Evolutionary conservation across 116 monocot species (phyloP), one percentile per base, ranked within the genome.

Genomic region (Iris pallida): DNA sequence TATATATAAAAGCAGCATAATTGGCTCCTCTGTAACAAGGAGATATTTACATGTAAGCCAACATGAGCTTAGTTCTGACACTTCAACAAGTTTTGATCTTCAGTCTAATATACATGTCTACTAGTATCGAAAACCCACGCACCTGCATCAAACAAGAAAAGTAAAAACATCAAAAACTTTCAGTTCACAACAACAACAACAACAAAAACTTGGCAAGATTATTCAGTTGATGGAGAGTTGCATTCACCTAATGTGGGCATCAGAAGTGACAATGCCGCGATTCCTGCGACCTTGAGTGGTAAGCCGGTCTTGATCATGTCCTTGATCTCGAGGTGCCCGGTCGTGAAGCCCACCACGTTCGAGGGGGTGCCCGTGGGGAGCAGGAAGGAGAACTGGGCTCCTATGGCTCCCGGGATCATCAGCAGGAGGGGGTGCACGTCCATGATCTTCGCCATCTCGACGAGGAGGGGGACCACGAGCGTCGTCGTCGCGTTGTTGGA

Each of bases 351-450:
- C 7, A 97, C 90, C 13, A 84, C 46, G 45, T 92, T 97, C 0
- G 90, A 90, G 0, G 97, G 97, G 14, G 92, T 90, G 6, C 90
- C 81, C 0, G 92, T 97, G 5, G 92, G 97, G 14, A 97, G 71
- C 57, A 87, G 57, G 71, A 79, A 97, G 7, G 92, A 76, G 48
- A 92, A 83, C 59, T 97, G 87, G 0, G 97, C 83, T 2, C 97
- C 92, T 5, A 97, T 78, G 59, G 90, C 85, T 0, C 97, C 92
- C 0, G 97, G 81, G 3, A 92, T 59, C 90, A 92, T 85, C 4
- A 92, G 72, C 0, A 85, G 63, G 4, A 90, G 80, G 0, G 92
- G 92, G 61, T 97, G 92, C 16, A 85, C 57, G 41, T 66, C 70
- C 70, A 97, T 83, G 42, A 85, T 55, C 47, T 78, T 42, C 4